These are phyloP conservation scores for Globisporangium nunn DNA, from an alignment of 352 stramenopile species.

Conservation along the genomic window DNA sequence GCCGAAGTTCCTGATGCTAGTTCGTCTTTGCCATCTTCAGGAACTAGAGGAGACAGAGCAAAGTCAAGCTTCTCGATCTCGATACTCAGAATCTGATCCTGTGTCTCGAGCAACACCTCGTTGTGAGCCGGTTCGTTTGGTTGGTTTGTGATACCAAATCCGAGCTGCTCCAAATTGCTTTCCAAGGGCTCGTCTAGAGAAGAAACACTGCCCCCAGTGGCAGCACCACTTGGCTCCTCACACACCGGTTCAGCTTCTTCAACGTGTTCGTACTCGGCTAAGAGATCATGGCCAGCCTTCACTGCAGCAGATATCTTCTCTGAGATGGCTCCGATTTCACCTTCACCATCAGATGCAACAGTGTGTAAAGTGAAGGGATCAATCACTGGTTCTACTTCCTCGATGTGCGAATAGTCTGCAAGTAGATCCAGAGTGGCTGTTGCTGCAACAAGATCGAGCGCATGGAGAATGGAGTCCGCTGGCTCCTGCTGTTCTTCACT, in stretches of 20 bases:
- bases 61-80: neutral
- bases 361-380: too few species aligned
- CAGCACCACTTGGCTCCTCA: neutral
- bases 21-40: neutral
- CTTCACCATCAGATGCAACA: neutral
- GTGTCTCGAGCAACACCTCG: neutral
- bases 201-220: too few species aligned
- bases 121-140: neutral
- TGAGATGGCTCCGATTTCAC: neutral
- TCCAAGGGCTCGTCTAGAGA: neutral
- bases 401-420: neutral
- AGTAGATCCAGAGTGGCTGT: neutral
- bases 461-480: neutral
- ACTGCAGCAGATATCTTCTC: neutral
- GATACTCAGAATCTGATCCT: neutral
- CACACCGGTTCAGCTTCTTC: conserved; percentile 19
- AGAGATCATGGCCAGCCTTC: conserved; percentile 12
- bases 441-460: neutral
- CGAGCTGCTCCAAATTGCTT: neutral
- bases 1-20: neutral
- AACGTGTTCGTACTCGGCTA: conserved; percentile 29
- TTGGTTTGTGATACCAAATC: neutral
- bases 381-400: neutral
- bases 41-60: neutral
- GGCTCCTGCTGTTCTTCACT: neutral